Evolutionary conservation across 306 rosid species (phyloP).

Genomic region (Senna tora): DNA sequence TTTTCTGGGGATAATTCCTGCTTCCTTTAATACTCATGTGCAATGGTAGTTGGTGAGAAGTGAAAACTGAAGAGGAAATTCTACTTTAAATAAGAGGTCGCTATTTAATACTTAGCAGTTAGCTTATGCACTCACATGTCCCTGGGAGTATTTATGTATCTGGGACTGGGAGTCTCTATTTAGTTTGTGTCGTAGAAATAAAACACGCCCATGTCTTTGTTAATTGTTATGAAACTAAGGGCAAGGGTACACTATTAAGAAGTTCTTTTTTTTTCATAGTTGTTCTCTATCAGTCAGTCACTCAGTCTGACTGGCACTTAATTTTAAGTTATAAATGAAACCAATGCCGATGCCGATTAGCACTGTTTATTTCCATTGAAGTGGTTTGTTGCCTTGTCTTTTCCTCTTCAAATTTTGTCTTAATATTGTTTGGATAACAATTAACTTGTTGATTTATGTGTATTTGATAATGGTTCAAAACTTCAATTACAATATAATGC

Average conservation of each 20-base stretch:
- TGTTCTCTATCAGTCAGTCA: background rate
- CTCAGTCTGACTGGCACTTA: too few relatives aligned
- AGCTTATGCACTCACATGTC: background rate
- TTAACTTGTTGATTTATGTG: slow-evolving; percentile 23
- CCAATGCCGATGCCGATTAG: background rate
- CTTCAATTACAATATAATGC: background rate
- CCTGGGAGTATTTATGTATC: background rate
- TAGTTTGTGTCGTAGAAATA: background rate
- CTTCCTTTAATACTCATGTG: background rate
- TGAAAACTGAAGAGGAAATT: background rate
- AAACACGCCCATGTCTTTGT: background rate
- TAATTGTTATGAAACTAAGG: background rate
- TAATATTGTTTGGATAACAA: background rate
- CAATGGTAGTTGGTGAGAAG: background rate
- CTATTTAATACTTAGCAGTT: background rate
- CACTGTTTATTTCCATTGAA: background rate
- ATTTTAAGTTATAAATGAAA: background rate
- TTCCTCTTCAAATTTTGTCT: background rate
- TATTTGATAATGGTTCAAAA: slow-evolving; percentile 12
- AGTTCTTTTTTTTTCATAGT: background rate
- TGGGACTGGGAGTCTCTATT: background rate
- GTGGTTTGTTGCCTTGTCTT: background rate
- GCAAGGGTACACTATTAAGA: background rate
- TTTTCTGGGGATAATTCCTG: background rate
- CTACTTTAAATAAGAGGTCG: background rate